Percentiles rank a stretch among this genome's conserved stretches.
phyloP scores from a whole-genome alignment of 2,329 filamentous ascomycete species.

The Fonsecaea pugnacius region DNA sequence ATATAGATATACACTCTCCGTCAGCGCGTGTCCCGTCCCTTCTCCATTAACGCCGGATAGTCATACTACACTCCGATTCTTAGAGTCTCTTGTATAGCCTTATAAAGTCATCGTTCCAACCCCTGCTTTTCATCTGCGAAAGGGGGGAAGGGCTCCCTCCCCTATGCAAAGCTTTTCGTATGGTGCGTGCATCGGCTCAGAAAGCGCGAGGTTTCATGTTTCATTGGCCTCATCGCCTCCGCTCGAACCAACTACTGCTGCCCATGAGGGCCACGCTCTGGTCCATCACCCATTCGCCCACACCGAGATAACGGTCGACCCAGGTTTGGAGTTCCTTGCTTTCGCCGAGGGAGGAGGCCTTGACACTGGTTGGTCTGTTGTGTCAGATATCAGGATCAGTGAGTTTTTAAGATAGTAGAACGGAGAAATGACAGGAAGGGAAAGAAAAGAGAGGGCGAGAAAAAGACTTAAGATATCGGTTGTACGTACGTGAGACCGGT shows the following conservation, averaged over 20 bases:
- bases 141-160: background rate
- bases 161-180: background rate
- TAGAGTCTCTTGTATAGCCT: background rate
- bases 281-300: conserved; percentile 98
- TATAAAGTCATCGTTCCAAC: background rate
- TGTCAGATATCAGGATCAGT: conserved; percentile 34
- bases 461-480: conserved; percentile 44
- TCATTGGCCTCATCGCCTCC: conserved; percentile 68
- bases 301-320: conserved; percentile 90
- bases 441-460: conserved; percentile 31
- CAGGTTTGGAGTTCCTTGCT: conserved; percentile 83
- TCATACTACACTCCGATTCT: background rate
- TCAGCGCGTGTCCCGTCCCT: background rate
- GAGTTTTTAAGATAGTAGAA: conserved; percentile 16
- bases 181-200: background rate
- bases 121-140: background rate
- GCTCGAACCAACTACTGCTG: conserved; percentile 86
- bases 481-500: conserved; percentile 95
- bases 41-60: background rate
- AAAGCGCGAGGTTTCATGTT: background rate
- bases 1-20: background rate
- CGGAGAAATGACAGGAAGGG: background rate
- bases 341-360: conserved; percentile 81
- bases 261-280: conserved; percentile 91
- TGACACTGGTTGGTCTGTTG: conserved; percentile 67